Base-by-base conservation (phyloP, 331 rosid genomes). In the Quercus phellos region DNA sequence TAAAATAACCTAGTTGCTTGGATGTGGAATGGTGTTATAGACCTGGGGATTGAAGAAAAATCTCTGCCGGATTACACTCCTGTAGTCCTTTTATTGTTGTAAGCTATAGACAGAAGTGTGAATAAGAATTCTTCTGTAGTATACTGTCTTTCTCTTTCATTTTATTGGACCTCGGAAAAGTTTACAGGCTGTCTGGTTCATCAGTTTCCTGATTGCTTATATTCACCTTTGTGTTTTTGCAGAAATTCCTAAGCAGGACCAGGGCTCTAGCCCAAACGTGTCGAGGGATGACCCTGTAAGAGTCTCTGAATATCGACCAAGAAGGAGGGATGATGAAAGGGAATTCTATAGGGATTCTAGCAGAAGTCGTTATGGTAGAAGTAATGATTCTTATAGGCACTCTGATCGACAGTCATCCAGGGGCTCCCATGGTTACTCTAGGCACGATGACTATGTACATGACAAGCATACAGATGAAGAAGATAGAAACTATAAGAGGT, bases 221-320 rank as follows among this genome's bases (percentile, higher is more conserved):
- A 51, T 50, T 66, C 53, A 63, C 51, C 50, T 64, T 66, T 76
- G 58, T 54, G 22, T 80, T 74, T 78, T 55, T 76, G 83, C 89
- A 92, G 98, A 88, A 75, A 89, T 89, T 87, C 97, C 93, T 66
- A 79, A 84, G 72, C 85, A 16, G 22, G 89, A 87, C 34, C 73
- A 21, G 53, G 82, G 85, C 82, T 72, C 83, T 38, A 87, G 92
- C 78, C 96, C 94, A 72, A 85, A 86, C 76, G 59, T 77, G 51
- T 68, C 34, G 22, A 84, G 46, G 74, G 90, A 81, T 59, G 90
- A 83, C 74, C 79, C 84, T 51, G 75, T 69, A 68, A 85, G 80
- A 82, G 80, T 75, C 56, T 67, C 86, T 80, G 91, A 85, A 66
- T 73, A 79, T 74, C 88, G 69, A 68, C 73, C 85, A 64, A 86